Percentiles rank a stretch among this genome's conserved stretches.
phyloP scores from a whole-genome alignment of 2,329 filamentous ascomycete species.

The Thermothelomyces thermophilus region DNA sequence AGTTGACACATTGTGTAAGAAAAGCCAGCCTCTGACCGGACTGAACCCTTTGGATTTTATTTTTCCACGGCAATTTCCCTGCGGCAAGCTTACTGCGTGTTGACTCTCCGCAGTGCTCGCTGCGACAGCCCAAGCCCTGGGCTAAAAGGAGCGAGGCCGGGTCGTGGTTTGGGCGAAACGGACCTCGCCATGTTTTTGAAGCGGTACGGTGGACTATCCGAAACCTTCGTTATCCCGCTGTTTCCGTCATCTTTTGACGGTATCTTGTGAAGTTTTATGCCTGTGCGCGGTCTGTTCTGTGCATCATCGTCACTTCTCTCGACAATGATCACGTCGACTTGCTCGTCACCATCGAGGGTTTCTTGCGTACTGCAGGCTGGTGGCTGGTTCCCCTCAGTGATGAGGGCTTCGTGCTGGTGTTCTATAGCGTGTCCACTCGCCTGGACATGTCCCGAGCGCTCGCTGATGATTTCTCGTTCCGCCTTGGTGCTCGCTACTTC shows the following conservation, averaged over 20 bases:
- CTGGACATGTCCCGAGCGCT: neutral
- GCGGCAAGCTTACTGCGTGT: neutral
- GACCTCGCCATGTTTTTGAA: neutral
- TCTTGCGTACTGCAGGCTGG: neutral
- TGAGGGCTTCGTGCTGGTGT: neutral
- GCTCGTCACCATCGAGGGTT: neutral
- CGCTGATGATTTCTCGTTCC: neutral
- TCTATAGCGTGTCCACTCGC: neutral
- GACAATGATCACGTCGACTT: neutral
- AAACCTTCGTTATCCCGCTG: neutral
- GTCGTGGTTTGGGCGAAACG: neutral
- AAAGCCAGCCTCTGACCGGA: too few relatives aligned
- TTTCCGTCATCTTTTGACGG: neutral
- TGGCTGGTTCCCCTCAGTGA: neutral
- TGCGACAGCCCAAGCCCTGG: neutral
- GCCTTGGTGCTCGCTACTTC: neutral
- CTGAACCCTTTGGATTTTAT: too few relatives aligned
- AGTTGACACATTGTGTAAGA: too few relatives aligned
- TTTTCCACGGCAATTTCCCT: too few relatives aligned
- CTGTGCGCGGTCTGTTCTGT: neutral
- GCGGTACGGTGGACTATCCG: neutral
- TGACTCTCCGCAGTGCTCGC: slow-evolving; percentile 5
- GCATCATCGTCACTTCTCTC: neutral
- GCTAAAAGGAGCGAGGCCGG: neutral
- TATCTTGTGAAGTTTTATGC: neutral